Evolutionary conservation across 2,329 filamentous ascomycete genomes (phyloP), one percentile per base, ranked within the genome.

Genomic region (Talaromyces sp.): DNA sequence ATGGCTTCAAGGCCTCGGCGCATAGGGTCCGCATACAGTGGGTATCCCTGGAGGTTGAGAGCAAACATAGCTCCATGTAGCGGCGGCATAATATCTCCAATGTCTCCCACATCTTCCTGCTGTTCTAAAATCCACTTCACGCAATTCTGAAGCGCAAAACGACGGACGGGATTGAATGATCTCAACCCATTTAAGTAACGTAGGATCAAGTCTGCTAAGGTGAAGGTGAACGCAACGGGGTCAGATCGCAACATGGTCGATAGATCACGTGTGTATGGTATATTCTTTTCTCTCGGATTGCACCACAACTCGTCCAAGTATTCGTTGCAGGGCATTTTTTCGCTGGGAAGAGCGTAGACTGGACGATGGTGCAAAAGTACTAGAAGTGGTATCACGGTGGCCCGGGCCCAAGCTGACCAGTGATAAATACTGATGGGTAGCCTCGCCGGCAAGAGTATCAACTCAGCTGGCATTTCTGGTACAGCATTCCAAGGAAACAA

Each of bases 231-330:
- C 13, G 31, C 33, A 27, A 60, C 57, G 14, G 22, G 39, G 31
- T 60, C 57, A 31, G 33, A n/a, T 41, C 1, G 31, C 19, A 60
- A 60, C 11, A 45, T 11, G 11, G 16, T 11, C 39, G n/a, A 45
- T 24, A 60, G 11, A n/a, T 13, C 16, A 19, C 24, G 24, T 6
- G 39, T 33, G 39, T 71, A 73, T 11, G 70, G 66, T 6, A 71
- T 64, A 1, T 45, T 64, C 41, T 75, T 74, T 9, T 66, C 58
- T 0, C 19, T 50, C 1, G 69, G 69, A 43, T 75, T 67, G 13
- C 64, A 43, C 76, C 75, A 77, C 6, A 76, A 62, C 57, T 78
- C 75, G 58, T 78, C 75, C 2, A 77, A 62, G 45, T 71, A 77
- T 24, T 70, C 35, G 41, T 19, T 43, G 41, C 16, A 43, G 41